Evolutionary conservation across 2,329 filamentous ascomycete species (phyloP), one percentile per base, ranked within the genome.

Genomic region (Fusarium sp.): DNA sequence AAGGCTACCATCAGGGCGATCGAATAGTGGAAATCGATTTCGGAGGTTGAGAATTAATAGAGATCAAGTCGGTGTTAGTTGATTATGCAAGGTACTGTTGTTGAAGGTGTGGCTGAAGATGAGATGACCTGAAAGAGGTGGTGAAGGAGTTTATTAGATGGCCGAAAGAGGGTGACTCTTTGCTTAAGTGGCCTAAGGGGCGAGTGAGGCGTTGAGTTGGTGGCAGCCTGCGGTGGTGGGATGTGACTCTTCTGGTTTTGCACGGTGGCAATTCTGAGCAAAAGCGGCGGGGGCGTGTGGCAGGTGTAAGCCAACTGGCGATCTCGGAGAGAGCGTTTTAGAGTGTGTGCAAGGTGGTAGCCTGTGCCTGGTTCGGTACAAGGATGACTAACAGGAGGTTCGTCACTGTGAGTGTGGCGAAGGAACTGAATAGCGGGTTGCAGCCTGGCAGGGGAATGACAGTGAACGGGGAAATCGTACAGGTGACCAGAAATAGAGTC

Each of bases 281-380:
- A 78, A 77, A 78, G 70, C 78, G 77, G 79, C 75, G 78, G 71
- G 68, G 75, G 75, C 71, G 74, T 68, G 70, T 71, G 66, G 72
- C 74, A 79, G 76, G 78, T 79, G 78, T 78, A 77, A 75, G 77
- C 77, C 75, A 77, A 74, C 70, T 81, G 81, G 81, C 81, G 82
- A 82, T 79, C 81, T 82, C 81, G 82, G 82, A 82, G 80, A 76
- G 67, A 74, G 78, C 78, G 79, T 78, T 82, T 82, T 79, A 61
- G 64, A 75, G 72, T 69, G 77, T 77, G 78, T 77, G 77, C 75
- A 76, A 70, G 75, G 72, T 73, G 74, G 74, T 69, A 77, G 77
- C 73, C 75, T 77, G 67, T 69, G 75, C 69, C 68, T 72, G 71
- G 60, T 63, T 66, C 62, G 61, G 70, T 64, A 66, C 70, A 73